Percentiles rank a stretch among this genome's conserved stretches.
phyloP scores from a whole-genome alignment of 257 asterid genomes.

The Jaltomata sinuosa region DNA sequence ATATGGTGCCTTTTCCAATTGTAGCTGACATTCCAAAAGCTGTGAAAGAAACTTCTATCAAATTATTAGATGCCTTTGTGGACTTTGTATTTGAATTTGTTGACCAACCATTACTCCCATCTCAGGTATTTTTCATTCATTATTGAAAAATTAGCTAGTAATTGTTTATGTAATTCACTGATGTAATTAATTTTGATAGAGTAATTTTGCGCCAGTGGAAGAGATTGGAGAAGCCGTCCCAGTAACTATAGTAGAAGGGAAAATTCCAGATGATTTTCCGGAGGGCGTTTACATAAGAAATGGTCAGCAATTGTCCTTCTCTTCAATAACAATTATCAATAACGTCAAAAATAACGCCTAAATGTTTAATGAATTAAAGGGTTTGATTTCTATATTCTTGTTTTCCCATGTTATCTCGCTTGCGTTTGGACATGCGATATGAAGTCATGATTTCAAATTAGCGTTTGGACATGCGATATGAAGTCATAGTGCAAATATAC shows the following conservation, averaged over 20 bases:
- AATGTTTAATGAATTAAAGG: too few relatives aligned
- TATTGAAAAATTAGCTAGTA: neutral
- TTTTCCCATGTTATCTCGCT: neutral
- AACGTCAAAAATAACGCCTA: neutral
- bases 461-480: too few relatives aligned
- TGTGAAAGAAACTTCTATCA: slow-evolving; percentile 21
- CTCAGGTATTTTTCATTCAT: slow-evolving; percentile 33
- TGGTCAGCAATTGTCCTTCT: slow-evolving; percentile 13
- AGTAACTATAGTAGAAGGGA: slow-evolving; percentile 27
- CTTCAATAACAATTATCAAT: neutral
- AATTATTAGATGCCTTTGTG: slow-evolving; percentile 37
- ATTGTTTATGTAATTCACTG: too few relatives aligned
- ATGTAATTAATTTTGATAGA: slow-evolving; percentile 17
- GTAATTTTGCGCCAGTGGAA: slow-evolving; percentile 59
- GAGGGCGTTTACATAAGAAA: slow-evolving; percentile 57
- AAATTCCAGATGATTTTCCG: slow-evolving; percentile 51
- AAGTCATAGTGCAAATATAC: too few relatives aligned
- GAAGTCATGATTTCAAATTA: too few relatives aligned
- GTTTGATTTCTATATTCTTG: neutral
- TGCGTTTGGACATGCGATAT: too few relatives aligned
- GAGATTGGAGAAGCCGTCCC: slow-evolving; percentile 31
- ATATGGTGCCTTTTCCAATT: slow-evolving; percentile 13
- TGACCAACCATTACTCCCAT: slow-evolving; percentile 49
- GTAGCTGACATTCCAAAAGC: slow-evolving; percentile 6
- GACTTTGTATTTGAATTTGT: slow-evolving; percentile 32